Evolutionary conservation across 2,329 filamentous ascomycete genomes (phyloP), one percentile per base, ranked within the genome.

Genomic region (Lecanosticta acicola): DNA sequence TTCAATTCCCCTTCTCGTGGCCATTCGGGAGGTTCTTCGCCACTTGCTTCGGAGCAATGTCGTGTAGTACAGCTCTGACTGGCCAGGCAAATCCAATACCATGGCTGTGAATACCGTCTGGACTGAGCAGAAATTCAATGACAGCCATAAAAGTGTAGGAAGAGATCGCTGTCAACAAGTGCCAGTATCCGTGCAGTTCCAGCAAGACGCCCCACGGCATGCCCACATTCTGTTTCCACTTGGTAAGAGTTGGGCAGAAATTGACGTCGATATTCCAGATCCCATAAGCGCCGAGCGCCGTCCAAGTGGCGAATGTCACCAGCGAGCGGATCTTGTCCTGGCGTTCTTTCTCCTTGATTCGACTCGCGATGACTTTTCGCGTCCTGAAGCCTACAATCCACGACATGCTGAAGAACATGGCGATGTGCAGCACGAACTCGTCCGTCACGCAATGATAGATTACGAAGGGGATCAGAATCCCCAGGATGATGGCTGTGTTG

Each of bases 241-340:
- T 64, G n/a, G 81, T 78, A 47, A 91, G 67, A 18, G 73, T 75
- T n/a, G 72, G 69, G 64, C 87, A 94, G 64, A 81, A 85, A n/a
- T 77, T 69, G 50, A 87, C 91, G 61, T 94, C 87, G 42, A 93
- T 61, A 46, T 79, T 82, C 87, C 87, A 94, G 45, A 93, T 76
- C 3, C 74, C 69, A 60, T 87, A 94, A 0, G 85, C 87, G 0
- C 47, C 34, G 13, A 59, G 20, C 1, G 52, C 53, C 7, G 37
- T 43, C n/a, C 26, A 50, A 1, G 53, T 49, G 1, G 48, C 56
- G 13, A 55, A 48, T 3, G 40, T 53, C 32, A 55, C 40, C 16
- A 60, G 37, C 10, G 41, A 34, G 3, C 78, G 73, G 16, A 91
- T 63, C 38, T 56, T 45, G 16, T 43, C 44, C 10, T 50, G 46